These are phyloP conservation scores for Tremellales sp. DNA, from an alignment of 1,284 basidiomycete genomes.

Conservation along the genomic window DNA sequence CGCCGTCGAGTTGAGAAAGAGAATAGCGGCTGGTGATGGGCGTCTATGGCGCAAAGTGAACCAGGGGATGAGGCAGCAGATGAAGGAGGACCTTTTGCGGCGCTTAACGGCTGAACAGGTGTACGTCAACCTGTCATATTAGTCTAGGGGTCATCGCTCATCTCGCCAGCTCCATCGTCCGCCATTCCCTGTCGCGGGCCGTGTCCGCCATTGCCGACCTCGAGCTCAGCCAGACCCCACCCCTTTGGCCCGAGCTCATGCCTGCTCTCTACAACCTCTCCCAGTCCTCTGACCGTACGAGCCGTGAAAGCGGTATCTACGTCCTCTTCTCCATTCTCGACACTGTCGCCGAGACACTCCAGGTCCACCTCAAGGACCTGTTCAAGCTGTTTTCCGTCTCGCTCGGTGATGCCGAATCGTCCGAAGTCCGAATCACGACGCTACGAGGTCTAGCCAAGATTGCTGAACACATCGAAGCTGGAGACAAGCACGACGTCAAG, in stretches of 20 bases:
- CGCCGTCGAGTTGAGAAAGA: conserved; percentile 96
- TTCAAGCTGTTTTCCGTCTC: conserved; percentile 77
- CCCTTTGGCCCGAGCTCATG: conserved; percentile 80
- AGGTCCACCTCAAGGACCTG: conserved; percentile 69
- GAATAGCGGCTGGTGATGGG: conserved; percentile 73
- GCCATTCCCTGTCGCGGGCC: conserved; percentile 84
- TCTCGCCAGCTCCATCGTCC: conserved; percentile 70
- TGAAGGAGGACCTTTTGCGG: conserved; percentile 80
- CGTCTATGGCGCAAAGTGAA: conserved; percentile 77
- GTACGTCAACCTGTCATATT: conserved; percentile 52
- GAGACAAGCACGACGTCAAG: conserved; percentile 83
- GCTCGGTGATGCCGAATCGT: conserved; percentile 80
- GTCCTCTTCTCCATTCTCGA: conserved; percentile 91
- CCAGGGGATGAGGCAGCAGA: conserved; percentile 68
- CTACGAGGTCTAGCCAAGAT: conserved; percentile 85
- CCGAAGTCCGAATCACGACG: conserved; percentile 88
- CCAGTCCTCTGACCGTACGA: conserved; percentile 62
- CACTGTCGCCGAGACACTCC: conserved; percentile 82
- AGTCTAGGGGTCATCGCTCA: not conserved
- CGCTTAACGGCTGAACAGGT: conserved; percentile 72
- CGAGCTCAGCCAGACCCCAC: conserved; percentile 68
- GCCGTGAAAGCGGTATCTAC: conserved; percentile 88
- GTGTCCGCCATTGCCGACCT: conserved; percentile 88
- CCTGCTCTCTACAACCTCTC: conserved; percentile 83
- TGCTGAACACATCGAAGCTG: conserved; percentile 85